phyloP scores from a whole-genome alignment of 2,329 filamentous ascomycete species.

The Trichothecium sympodiale region DNA sequence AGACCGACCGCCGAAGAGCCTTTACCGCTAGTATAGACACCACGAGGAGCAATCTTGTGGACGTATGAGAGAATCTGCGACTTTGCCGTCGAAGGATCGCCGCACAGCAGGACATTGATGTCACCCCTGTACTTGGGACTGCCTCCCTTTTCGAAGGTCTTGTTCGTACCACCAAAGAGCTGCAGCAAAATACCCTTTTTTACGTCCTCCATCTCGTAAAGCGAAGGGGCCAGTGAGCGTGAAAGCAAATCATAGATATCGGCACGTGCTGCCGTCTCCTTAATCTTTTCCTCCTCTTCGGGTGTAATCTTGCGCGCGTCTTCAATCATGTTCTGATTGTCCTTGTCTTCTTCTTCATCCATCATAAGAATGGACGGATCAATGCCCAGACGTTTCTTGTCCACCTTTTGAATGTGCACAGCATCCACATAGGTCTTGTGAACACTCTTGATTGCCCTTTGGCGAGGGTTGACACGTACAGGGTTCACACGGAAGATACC shows the following conservation, averaged over 20 bases:
- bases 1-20: slow-evolving; percentile 73
- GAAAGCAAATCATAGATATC: slow-evolving; percentile 92
- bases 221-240: slow-evolving; percentile 82
- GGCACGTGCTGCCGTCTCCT: slow-evolving; percentile 61
- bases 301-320: slow-evolving; percentile 73
- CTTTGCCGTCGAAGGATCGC: slow-evolving; percentile 93
- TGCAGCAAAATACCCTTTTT: slow-evolving; percentile 98
- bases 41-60: slow-evolving; percentile 90
- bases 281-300: slow-evolving; percentile 86
- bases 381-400: slow-evolving; percentile 87
- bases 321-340: slow-evolving; percentile 63
- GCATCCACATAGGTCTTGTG: slow-evolving; percentile 98
- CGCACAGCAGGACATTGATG: slow-evolving; percentile 93
- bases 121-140: slow-evolving; percentile 94
- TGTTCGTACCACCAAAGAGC: slow-evolving; percentile 95
- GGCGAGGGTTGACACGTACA: slow-evolving; percentile 85
- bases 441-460: slow-evolving; percentile 84
- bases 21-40: slow-evolving; percentile 72
- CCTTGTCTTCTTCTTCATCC: slow-evolving; percentile 55
- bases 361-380: slow-evolving; percentile 82
- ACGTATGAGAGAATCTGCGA: slow-evolving; percentile 91
- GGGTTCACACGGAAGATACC: slow-evolving; percentile 94
- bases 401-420: slow-evolving; percentile 89
- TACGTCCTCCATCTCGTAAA: slow-evolving; percentile 97
- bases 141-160: slow-evolving; percentile 91